These are phyloP conservation scores for Didymellaceae sp. DNA, from an alignment of 2,329 filamentous ascomycete species.

Conservation along the genomic window DNA sequence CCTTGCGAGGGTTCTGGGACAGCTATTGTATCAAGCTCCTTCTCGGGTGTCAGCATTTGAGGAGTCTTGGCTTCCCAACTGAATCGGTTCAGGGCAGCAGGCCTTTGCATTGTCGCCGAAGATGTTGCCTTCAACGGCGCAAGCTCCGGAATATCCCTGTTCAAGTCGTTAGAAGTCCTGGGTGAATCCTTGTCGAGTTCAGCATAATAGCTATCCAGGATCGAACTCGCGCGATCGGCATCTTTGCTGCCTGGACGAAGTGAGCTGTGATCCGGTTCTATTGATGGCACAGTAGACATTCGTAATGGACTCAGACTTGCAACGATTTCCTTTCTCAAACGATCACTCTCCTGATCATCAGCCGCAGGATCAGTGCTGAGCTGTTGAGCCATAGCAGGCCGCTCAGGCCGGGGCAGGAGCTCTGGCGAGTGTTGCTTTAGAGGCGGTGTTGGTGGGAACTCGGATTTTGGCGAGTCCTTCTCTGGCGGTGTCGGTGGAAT, in stretches of 20 bases:
- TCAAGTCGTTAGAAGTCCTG: slow-evolving; percentile 31
- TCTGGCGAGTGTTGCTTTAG: slow-evolving; percentile 50
- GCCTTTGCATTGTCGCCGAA: slow-evolving; percentile 21
- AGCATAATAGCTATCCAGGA: slow-evolving; percentile 69
- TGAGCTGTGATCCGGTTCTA: slow-evolving; percentile 31
- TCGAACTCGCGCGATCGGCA: slow-evolving; percentile 63
- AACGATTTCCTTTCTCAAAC: slow-evolving; percentile 76
- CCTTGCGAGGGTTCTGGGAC: slow-evolving; percentile 20
- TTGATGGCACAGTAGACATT: slow-evolving; percentile 23
- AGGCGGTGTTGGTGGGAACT: slow-evolving; percentile 37
- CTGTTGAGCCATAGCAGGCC: slow-evolving; percentile 39
- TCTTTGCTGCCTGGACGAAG: slow-evolving; percentile 32
- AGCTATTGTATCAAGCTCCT: slow-evolving; percentile 14
- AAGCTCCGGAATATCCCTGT: slow-evolving; percentile 12
- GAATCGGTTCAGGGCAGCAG: slow-evolving; percentile 36
- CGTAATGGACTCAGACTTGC: slow-evolving; percentile 62
- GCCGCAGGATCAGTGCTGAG: slow-evolving; percentile 60
- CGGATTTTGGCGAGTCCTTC: slow-evolving; percentile 50
- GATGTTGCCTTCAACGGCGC: slow-evolving; percentile 14
- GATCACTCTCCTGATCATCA: slow-evolving; percentile 72
- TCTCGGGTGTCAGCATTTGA: slow-evolving; percentile 17
- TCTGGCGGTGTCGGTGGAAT: slow-evolving; percentile 55
- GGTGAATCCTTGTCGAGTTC: slow-evolving; percentile 54
- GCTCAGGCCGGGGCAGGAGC: slow-evolving; percentile 21
- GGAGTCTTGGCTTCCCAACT: slow-evolving; percentile 41